Evolutionary conservation across 371 early-diverging fungal species (phyloP).

Genomic region (Nematocida sp.): DNA sequence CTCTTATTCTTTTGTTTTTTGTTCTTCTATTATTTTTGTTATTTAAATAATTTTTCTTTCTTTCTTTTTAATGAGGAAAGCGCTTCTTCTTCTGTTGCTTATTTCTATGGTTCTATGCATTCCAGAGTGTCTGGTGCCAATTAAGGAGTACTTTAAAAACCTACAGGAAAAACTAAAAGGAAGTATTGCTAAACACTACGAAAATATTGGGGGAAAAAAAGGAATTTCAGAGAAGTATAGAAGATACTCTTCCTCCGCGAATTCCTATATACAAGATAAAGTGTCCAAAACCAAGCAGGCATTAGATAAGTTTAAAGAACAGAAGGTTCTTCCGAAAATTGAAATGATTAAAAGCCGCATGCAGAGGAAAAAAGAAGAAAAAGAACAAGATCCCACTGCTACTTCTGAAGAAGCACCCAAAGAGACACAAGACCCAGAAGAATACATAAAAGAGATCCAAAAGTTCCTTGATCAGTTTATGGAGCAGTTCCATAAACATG

Average conservation of each 20-base stretch:
- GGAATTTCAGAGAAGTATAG: background rate
- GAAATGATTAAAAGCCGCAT: conserved; percentile 31
- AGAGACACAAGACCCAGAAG: conserved; percentile 41
- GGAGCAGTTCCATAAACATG: no score
- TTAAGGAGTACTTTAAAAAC: background rate
- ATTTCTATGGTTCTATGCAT: background rate
- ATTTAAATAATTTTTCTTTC: no score
- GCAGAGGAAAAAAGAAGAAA: conserved; percentile 15
- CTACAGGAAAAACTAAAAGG: background rate
- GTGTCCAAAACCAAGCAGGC: background rate
- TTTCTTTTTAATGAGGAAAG: conserved; percentile 50
- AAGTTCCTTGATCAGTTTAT: no score
- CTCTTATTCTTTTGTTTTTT: no score
- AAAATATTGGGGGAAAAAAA: conserved; percentile 3
- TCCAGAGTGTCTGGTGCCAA: background rate
- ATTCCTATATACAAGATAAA: background rate
- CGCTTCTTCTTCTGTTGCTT: conserved; percentile 24
- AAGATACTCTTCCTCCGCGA: background rate
- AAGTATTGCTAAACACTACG: background rate
- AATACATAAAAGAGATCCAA: conserved; percentile 13
- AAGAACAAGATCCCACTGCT: conserved; percentile 6
- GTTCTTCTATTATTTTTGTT: no score
- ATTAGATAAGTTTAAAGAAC: conserved; percentile 41
- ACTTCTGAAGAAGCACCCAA: conserved; percentile 13
- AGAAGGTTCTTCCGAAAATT: conserved; percentile 7